These are phyloP conservation scores for Aspergillus vadensis DNA, from an alignment of 2,329 filamentous ascomycete genomes.

Conservation along the genomic window DNA sequence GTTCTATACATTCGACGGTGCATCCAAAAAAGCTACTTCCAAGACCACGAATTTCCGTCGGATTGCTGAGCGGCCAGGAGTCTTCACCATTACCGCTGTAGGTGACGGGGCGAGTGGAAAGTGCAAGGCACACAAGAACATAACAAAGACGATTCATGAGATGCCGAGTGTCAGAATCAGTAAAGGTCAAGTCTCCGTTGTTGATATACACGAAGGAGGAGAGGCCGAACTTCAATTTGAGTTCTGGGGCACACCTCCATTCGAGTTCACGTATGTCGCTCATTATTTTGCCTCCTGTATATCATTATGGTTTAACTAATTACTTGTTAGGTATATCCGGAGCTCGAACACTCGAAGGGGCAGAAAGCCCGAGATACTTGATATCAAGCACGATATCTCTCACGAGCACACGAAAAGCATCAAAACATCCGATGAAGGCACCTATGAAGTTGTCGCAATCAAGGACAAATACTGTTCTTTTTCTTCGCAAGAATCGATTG, in stretches of 20 bases:
- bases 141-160: slow-evolving; percentile 83
- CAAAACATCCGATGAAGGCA: slow-evolving; percentile 87
- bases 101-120: slow-evolving; percentile 81
- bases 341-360: slow-evolving; percentile 81
- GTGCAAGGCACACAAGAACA: slow-evolving; percentile 76
- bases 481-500: slow-evolving; percentile 66
- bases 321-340: slow-evolving; percentile 67
- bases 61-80: slow-evolving; percentile 86
- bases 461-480: slow-evolving; percentile 92
- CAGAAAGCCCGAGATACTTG: slow-evolving; percentile 76
- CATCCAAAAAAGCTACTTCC: slow-evolving; percentile 71
- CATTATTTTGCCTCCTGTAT: neutral
- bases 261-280: slow-evolving; percentile 76
- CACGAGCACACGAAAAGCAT: slow-evolving; percentile 80
- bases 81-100: slow-evolving; percentile 83
- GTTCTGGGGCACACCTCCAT: slow-evolving; percentile 92
- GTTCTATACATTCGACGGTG: slow-evolving; percentile 83
- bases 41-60: slow-evolving; percentile 82
- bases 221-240: slow-evolving; percentile 92
- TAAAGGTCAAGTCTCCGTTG: slow-evolving; percentile 74
- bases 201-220: slow-evolving; percentile 96
- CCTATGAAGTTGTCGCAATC: slow-evolving; percentile 95
- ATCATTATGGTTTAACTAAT: slow-evolving; percentile 15
- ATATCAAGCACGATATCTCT: slow-evolving; percentile 85
- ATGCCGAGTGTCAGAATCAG: slow-evolving; percentile 90